Conservation (phyloP, 371 early-diverging fungal species). For the Mucor sp. region DNA sequence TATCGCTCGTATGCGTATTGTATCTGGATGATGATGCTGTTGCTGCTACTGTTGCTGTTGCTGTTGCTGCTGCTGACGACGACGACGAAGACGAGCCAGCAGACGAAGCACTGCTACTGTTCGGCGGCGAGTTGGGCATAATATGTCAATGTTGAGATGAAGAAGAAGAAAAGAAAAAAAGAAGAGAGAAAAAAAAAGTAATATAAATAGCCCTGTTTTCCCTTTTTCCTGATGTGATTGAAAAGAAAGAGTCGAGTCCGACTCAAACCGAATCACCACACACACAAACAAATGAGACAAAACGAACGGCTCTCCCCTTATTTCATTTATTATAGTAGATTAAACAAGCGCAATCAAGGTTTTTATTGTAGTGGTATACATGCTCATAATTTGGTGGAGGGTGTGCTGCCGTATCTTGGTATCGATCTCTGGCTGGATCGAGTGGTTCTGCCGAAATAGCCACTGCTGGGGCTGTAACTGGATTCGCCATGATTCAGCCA, state of each 20-base stretch:
- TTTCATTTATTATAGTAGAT: background rate
- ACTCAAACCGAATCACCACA: conserved; percentile 2
- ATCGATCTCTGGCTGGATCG: conserved; percentile 18
- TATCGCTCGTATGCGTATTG: conserved; percentile 15
- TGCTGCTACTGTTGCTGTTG: background rate
- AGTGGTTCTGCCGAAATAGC: conserved; percentile 18
- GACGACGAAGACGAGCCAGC: background rate
- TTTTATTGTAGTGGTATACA: background rate
- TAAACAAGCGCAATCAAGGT: background rate
- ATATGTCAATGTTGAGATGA: background rate
- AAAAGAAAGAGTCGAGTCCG: conserved; percentile 1
- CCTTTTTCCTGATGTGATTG: background rate
- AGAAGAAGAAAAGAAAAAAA: conserved; percentile 1
- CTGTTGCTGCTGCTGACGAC: background rate
- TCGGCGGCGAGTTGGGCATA: background rate
- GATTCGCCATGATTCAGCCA: conserved; percentile 7
- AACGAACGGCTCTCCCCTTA: background rate
- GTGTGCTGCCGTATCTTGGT: conserved; percentile 32
- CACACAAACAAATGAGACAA: too few species aligned
- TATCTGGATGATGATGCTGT: background rate
- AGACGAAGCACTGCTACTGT: background rate
- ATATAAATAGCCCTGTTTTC: background rate
- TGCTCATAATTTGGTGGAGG: conserved; percentile 10
- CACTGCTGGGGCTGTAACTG: conserved; percentile 7
- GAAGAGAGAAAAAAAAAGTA: background rate